Base-by-base conservation (phyloP, 2,329 filamentous ascomycete genomes). In the Colletotrichum somersetense region DNA sequence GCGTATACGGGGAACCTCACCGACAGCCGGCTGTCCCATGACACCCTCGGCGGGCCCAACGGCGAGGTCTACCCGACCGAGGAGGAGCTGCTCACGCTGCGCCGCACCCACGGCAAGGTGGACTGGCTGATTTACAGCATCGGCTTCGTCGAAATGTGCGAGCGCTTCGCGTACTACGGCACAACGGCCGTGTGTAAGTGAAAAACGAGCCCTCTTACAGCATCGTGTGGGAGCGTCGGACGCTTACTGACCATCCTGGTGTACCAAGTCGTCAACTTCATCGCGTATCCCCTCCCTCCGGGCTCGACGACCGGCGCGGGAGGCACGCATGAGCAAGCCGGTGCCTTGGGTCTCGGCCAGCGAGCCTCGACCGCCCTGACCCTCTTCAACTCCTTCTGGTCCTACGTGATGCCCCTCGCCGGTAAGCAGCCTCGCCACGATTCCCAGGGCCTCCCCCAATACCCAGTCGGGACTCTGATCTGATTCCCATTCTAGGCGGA, bases 151-250 rank as follows among this genome's bases (percentile, higher is more conserved):
- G 90, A 92, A 79, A 78, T 91, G 58, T 91, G 88, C 80, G 89
- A 91, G 79, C 85, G 89, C 23, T 91, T 91, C 77, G 88, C 88
- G 6, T 92, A 89, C 82, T 91, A 91, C 76, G 90, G 90, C 50
- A 89, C 87, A 11, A 88, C 87, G 20, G 86, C 87, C 62, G 84
- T 91, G 52, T 91, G 86, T 76, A 83, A 84, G 77, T 88, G 87
- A 38, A 1, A 0, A 5, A 40, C 11, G n/a, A 12, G 4, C 12
- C 46, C 46, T 7, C 10, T 23, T 12, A 12, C 3, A 5, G 20
- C 18, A 48, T 23, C n/a, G 20, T 11, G 7, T 5, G 3, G n/a
- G 6, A 23, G 11, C 4, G 1, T 16, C 5, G 35, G 23, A 4
- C 23, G 5, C 78, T 84, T 88, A 73, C 85, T 88, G 74, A 66